A percentile compares a stretch with the other conserved stretches of the same genome.
phyloP scores from a whole-genome alignment of 2,329 filamentous ascomycete genomes.

The Nothophoma quercina region DNA sequence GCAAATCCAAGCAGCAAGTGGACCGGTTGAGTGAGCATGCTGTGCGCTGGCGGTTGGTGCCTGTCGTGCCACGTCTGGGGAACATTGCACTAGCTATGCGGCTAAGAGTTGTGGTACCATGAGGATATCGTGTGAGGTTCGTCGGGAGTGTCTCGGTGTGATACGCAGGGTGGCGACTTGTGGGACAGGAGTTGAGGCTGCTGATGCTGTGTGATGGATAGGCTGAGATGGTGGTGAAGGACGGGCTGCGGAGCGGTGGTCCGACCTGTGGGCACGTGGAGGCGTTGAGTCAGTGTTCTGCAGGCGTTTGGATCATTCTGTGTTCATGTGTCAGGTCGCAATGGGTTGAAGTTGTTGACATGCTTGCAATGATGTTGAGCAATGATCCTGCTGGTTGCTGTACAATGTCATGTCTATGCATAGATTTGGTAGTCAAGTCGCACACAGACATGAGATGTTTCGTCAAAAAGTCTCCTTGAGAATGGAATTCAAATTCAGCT shows the following conservation, averaged over 20 bases:
- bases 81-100: conserved; percentile 28
- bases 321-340: background rate
- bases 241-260: background rate
- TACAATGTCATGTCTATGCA: no score
- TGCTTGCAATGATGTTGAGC: no score
- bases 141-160: conserved; percentile 22
- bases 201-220: conserved; percentile 2
- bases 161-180: conserved; percentile 22
- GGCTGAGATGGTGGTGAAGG: conserved; percentile 1
- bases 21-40: conserved; percentile 24
- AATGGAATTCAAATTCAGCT: background rate
- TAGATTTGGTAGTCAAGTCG: no score
- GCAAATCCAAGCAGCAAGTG: conserved; percentile 4
- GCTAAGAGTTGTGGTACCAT: conserved; percentile 16
- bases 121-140: conserved; percentile 30
- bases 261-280: conserved; percentile 10
- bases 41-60: conserved; percentile 32
- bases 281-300: conserved; percentile 4
- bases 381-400: no score
- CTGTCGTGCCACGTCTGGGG: conserved; percentile 39
- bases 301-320: background rate
- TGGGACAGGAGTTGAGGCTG: conserved; percentile 4
- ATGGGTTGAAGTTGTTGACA: background rate
- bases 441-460: no score
- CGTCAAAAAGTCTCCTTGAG: background rate